These are phyloP conservation scores for Spatholobus suberectus DNA, from an alignment of 306 rosid genomes.

Conservation along the genomic window DNA sequence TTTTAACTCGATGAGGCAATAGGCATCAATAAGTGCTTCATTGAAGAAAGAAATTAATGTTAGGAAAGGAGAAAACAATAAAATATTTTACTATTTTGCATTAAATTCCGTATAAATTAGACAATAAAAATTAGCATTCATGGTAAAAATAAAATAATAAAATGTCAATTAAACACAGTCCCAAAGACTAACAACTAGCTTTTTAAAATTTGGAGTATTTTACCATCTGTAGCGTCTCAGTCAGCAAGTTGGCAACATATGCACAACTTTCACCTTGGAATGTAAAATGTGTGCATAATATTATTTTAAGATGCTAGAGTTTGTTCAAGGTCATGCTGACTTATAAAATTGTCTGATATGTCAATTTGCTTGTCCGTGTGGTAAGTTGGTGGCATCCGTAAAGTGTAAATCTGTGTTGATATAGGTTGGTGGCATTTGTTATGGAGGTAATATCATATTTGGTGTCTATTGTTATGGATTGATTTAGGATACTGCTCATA, in stretches of 20 bases:
- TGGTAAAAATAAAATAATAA: background rate
- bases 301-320: background rate
- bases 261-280: background rate
- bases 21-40: background rate
- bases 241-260: slow-evolving; percentile 19
- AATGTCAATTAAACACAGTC: slow-evolving; percentile 2
- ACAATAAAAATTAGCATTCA: too few relatives aligned
- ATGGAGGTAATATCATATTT: slow-evolving; percentile 20
- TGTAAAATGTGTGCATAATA: background rate
- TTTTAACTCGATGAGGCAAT: background rate
- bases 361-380: slow-evolving; percentile 5
- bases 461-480: slow-evolving; percentile 3
- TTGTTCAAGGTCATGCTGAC: slow-evolving; percentile 17
- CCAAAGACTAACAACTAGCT: background rate
- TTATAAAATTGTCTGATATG: background rate
- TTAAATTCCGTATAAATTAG: too few relatives aligned
- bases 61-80: background rate
- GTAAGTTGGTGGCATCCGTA: slow-evolving; percentile 19
- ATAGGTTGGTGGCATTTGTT: slow-evolving; percentile 28
- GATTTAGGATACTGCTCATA: slow-evolving; percentile 24
- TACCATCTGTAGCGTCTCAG: slow-evolving; percentile 9
- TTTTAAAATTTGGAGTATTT: background rate
- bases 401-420: slow-evolving; percentile 2
- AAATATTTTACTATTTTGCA: too few relatives aligned
- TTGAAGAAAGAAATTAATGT: background rate